Evolutionary conservation across 2,329 filamentous ascomycete genomes (phyloP), one percentile per base, ranked within the genome.

Genomic region (Fusarium kyushuense): DNA sequence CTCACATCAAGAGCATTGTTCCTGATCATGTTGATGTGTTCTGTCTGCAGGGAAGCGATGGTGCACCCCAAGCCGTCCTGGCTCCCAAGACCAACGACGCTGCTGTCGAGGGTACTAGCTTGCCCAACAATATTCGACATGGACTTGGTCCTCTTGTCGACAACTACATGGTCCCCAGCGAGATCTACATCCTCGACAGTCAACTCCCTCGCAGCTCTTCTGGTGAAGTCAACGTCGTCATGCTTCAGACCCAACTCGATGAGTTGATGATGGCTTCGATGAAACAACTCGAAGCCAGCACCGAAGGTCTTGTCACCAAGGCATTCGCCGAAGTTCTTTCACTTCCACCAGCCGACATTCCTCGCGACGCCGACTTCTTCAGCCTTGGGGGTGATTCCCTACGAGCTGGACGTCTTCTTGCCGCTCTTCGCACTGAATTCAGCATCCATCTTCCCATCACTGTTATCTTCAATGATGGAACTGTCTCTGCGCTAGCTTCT

Each of bases 251-350:
- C 4, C 56, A 41, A 2, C 40, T 62, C 1, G 27, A 62, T 1
- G 17, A 62, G 2, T 23, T 62, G 1, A 8, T 33, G 6, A 19
- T n/a, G 29, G 33, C 40, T 0, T 62, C 58, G 0, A 21, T 61
- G 11, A 46, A 36, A 4, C 3, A 46, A 30, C 56, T 62, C 0
- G 9, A 42, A 6, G 58, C 46, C 0, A 46, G 23, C 9, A 62
- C 40, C 2, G 58, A 62, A 17, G 58, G 58, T 3, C 46, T 62
- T 1, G 41, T 54, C 14, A 27, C 23, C 14, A 62, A 62, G 16
- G 23, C 47, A 2, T 62, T 62, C 1, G 58, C 47, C 0, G 33
- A 62, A 2, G 40, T 55, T 8, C 40, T 62, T 0, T 27, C 58
- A 0, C 5, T 46, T 1, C 46, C 58, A 4, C 23, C 57, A 0